phyloP scores from a whole-genome alignment of 176 grass and related monocot genomes.

The Phoenix roebelenii region DNA sequence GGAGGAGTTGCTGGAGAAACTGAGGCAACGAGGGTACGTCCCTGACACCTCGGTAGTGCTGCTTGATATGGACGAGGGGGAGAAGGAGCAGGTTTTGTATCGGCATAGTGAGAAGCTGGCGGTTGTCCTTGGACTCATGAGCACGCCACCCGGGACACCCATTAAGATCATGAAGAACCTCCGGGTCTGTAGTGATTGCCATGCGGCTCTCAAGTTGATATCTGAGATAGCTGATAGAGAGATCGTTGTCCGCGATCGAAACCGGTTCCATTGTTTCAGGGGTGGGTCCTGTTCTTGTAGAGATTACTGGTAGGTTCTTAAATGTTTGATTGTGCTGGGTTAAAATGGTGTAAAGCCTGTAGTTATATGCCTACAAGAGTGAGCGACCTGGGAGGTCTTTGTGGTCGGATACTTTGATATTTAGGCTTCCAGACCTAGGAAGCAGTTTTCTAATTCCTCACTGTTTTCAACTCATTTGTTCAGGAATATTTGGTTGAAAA shows the following conservation, averaged over 20 bases:
- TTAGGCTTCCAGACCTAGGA: no score
- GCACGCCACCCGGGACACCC: constrained; percentile 8
- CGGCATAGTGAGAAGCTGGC: constrained; percentile 34
- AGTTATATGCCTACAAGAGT: no score
- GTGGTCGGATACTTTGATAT: no score
- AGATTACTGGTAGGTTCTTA: constrained; percentile 4
- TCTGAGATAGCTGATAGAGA: constrained; percentile 19
- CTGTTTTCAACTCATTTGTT: no score
- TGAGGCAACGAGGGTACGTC: constrained; percentile 18
- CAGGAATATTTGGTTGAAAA: no score
- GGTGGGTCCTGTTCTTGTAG: constrained; percentile 31
- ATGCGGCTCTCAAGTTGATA: constrained; percentile 34
- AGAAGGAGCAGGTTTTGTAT: constrained; percentile 26
- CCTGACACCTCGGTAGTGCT: constrained; percentile 17
- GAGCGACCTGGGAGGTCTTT: no score
- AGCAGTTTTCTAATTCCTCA: no score
- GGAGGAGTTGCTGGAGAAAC: constrained; percentile 18
- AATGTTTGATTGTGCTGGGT: neutral
- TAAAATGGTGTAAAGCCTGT: no score
- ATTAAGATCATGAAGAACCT: constrained; percentile 39
- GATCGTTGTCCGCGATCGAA: constrained; percentile 30
- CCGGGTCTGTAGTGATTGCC: constrained; percentile 29
- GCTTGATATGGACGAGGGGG: constrained; percentile 21
- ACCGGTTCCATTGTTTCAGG: constrained; percentile 32
- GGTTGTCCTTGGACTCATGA: constrained; percentile 17